These are phyloP conservation scores for Neurospora hispaniola DNA, from an alignment of 495 filamentous ascomycete species.

Conservation along the genomic window DNA sequence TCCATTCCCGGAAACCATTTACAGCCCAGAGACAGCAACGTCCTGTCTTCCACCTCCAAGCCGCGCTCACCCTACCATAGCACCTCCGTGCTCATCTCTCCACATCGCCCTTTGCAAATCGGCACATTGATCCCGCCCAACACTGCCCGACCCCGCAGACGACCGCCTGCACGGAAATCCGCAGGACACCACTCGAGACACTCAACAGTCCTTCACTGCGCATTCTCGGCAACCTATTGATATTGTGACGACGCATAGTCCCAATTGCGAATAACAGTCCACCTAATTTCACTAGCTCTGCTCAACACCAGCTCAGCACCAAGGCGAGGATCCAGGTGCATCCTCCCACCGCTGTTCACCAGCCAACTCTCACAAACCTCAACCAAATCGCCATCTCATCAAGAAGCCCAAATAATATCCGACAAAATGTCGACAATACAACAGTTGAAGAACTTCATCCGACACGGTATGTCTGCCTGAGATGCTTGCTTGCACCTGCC, in stretches of 20 bases:
- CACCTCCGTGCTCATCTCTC: neutral
- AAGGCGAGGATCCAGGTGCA: neutral
- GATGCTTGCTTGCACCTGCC: conserved; percentile 1
- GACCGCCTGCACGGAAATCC: neutral
- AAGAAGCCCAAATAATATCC: neutral
- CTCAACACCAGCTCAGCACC: neutral
- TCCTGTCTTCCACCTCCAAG: neutral
- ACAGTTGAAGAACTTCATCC: conserved; percentile 89
- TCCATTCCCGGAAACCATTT: neutral
- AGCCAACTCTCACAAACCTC: neutral
- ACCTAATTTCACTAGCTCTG: neutral
- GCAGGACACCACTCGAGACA: neutral
- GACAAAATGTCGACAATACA: conserved; percentile 64
- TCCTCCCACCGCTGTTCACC: neutral
- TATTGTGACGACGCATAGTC: neutral
- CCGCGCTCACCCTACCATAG: neutral
- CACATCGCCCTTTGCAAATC: conserved; percentile 1
- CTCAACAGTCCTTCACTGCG: neutral
- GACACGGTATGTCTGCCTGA: conserved; percentile 54
- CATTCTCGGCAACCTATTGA: neutral
- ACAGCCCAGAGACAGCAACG: neutral
- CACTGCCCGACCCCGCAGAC: neutral
- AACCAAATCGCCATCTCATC: neutral
- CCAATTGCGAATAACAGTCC: neutral
- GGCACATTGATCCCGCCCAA: neutral